Evolutionary conservation across 139 green algal species (phyloP).

Genomic region (Trebouxia sp.): DNA sequence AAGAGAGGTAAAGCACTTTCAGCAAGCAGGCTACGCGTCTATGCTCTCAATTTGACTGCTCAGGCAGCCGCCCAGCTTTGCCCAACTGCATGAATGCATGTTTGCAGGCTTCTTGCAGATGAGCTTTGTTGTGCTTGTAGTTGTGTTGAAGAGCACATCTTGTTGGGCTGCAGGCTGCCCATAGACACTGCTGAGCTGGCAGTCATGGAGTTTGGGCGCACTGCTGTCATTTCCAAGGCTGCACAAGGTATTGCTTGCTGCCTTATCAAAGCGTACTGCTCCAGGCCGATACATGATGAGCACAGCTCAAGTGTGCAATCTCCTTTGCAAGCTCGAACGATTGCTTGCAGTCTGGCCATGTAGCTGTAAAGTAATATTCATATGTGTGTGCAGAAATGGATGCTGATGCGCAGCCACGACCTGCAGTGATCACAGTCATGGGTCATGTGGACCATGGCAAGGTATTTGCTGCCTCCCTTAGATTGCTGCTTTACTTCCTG

Average conservation of each 20-base stretch:
- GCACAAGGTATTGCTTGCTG: background rate
- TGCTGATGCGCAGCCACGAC: slow-evolving; percentile 51
- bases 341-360: background rate
- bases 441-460: slow-evolving; percentile 97
- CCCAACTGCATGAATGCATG: too few species aligned
- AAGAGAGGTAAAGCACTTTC: slow-evolving; percentile 39
- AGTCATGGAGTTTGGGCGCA: slow-evolving; percentile 64
- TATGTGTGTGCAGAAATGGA: slow-evolving; percentile 33
- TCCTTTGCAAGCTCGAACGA: background rate
- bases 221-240: slow-evolving; percentile 40
- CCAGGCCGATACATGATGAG: too few species aligned
- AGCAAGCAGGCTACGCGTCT: too few species aligned
- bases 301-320: too few species aligned
- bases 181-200: slow-evolving; percentile 70
- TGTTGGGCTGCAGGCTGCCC: slow-evolving; percentile 33
- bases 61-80: too few species aligned
- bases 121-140: background rate
- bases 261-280: too few species aligned
- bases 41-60: too few species aligned
- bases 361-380: background rate
- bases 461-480: background rate
- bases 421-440: slow-evolving; percentile 90
- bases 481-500: too few species aligned
- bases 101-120: too few species aligned
- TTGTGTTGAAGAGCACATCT: too few species aligned